These are phyloP conservation scores for Puccinia horiana DNA, from an alignment of 1,284 basidiomycete genomes.

Conservation along the genomic window DNA sequence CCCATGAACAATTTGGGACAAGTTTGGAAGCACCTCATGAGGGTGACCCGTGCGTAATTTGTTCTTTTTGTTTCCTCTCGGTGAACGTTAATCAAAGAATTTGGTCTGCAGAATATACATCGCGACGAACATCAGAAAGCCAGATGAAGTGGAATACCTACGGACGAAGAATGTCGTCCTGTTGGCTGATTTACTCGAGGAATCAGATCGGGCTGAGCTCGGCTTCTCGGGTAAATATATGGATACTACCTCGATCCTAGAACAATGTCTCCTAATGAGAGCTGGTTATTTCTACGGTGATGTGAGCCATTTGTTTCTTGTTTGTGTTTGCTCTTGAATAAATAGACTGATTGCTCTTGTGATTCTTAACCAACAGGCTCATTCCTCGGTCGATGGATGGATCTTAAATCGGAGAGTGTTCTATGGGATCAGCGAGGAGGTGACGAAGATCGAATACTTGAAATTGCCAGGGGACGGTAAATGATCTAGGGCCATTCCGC, in stretches of 20 bases:
- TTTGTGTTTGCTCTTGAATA: not conserved
- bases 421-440: conserved; percentile 33
- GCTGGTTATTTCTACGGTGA: conserved; percentile 43
- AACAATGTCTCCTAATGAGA: conserved; percentile 46
- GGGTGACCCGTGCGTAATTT: conserved; percentile 41
- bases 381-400: conserved; percentile 46
- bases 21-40: conserved; percentile 27
- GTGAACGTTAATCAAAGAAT: not conserved
- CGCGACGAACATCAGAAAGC: conserved; percentile 33
- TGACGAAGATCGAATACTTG: conserved; percentile 46
- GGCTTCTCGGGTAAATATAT: conserved; percentile 27
- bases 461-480: conserved; percentile 35
- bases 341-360: not conserved
- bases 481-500: not conserved
- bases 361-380: conserved; percentile 3
- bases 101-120: conserved; percentile 28
- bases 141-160: conserved; percentile 22
- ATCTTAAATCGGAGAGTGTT: conserved; percentile 37
- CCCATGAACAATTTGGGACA: conserved; percentile 29
- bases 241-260: conserved; percentile 37
- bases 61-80: not conserved
- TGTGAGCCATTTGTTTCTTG: conserved; percentile 3
- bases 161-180: conserved; percentile 35
- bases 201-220: conserved; percentile 17
- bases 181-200: conserved; percentile 36